Conservation (phyloP, 2,329 filamentous ascomycete species). For the Lachnellula subtilissima region DNA sequence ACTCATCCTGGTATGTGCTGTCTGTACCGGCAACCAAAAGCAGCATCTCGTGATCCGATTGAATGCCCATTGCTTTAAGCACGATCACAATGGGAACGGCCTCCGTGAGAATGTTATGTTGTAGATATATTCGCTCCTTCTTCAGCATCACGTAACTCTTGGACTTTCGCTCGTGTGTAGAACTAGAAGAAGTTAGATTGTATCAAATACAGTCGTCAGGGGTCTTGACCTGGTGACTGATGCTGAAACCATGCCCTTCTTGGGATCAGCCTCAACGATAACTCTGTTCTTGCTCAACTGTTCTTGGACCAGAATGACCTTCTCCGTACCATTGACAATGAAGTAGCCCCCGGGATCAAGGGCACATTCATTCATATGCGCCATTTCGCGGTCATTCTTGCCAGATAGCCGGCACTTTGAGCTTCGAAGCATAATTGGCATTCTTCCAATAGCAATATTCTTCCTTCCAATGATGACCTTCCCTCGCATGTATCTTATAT, state of each 20-base stretch:
- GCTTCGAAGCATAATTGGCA: slow-evolving; percentile 96
- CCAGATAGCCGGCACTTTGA: slow-evolving; percentile 83
- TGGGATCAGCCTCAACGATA: slow-evolving; percentile 88
- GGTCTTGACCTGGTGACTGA: slow-evolving; percentile 68
- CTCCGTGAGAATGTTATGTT: slow-evolving; percentile 90
- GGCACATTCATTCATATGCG: slow-evolving; percentile 88
- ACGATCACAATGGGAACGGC: slow-evolving; percentile 93
- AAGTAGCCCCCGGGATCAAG: slow-evolving; percentile 97
- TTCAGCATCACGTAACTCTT: slow-evolving; percentile 95
- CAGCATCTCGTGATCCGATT: slow-evolving; percentile 93
- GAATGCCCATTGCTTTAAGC: slow-evolving; percentile 86
- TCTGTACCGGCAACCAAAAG: slow-evolving; percentile 85
- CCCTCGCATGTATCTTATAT: slow-evolving; percentile 84
- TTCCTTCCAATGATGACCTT: slow-evolving; percentile 69
- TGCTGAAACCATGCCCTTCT: slow-evolving; percentile 89
- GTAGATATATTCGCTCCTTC: slow-evolving; percentile 83
- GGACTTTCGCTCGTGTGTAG: slow-evolving; percentile 94
- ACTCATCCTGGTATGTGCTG: slow-evolving; percentile 86
- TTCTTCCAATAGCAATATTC: slow-evolving; percentile 76
- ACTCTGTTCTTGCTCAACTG: slow-evolving; percentile 99
- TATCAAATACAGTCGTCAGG: background rate
- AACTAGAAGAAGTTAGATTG: slow-evolving; percentile 49
- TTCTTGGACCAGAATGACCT: slow-evolving; percentile 97
- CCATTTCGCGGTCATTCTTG: slow-evolving; percentile 84
- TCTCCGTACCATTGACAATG: slow-evolving; percentile 94